These are phyloP conservation scores for Naganishia vishniacii DNA, from an alignment of 768 basidiomycete species.

Conservation along the genomic window DNA sequence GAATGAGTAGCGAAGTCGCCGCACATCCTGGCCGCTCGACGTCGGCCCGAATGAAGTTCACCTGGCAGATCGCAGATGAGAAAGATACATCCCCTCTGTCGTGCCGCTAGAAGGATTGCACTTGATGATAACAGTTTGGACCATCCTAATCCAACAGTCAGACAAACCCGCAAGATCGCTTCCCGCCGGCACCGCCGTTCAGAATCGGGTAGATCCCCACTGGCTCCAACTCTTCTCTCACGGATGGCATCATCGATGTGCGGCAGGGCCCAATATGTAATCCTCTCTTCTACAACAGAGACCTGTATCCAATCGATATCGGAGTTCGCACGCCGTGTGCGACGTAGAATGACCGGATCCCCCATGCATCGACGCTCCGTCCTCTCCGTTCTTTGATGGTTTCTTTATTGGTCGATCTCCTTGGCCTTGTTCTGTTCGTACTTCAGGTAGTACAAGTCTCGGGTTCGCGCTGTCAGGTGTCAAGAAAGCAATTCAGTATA, in stretches of 20 bases:
- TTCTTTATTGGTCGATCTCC: constrained; percentile 13
- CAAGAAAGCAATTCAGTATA: neutral
- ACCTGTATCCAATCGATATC: neutral
- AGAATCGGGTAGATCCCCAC: no score
- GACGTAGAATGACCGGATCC: neutral
- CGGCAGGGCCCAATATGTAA: neutral
- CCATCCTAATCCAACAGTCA: no score
- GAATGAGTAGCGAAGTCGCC: no score
- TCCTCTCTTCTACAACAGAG: neutral
- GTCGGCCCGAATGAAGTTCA: no score
- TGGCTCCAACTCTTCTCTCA: neutral
- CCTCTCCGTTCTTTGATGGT: neutral
- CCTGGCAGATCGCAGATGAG: no score
- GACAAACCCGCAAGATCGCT: neutral
- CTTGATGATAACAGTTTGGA: no score
- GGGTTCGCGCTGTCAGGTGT: constrained; percentile 54
- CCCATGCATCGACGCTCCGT: neutral
- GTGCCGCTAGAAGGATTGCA: no score
- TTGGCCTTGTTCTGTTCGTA: constrained; percentile 56
- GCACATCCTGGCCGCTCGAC: no score
- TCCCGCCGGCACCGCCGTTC: no score
- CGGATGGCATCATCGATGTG: neutral
- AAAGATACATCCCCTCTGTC: no score
- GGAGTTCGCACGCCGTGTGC: neutral
- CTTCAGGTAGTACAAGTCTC: constrained; percentile 80